Evolutionary conservation across 2,329 filamentous ascomycete species (phyloP).

Genomic region (Tolypocladium tundrense): DNA sequence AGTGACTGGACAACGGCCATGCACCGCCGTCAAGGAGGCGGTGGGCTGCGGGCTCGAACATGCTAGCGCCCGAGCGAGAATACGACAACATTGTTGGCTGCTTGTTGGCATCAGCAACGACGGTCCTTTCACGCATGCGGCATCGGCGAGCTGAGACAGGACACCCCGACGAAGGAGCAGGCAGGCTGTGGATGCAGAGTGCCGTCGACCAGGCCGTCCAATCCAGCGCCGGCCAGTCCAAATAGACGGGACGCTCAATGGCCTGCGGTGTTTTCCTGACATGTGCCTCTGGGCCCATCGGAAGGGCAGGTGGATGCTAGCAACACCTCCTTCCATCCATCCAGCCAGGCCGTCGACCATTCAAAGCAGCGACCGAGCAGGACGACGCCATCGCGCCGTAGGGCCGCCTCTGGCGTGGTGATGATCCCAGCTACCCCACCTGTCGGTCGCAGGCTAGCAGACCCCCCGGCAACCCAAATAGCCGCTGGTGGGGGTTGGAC

Average conservation of each 20-base stretch:
- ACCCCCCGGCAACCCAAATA: slow-evolving; percentile 5
- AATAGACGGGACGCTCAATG: background rate
- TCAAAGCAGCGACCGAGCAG: background rate
- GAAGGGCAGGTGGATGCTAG: background rate
- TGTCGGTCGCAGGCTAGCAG: slow-evolving; percentile 7
- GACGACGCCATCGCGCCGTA: background rate
- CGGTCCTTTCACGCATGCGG: background rate
- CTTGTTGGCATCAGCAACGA: background rate
- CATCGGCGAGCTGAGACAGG: background rate
- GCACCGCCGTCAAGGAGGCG: background rate
- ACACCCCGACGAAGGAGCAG: background rate
- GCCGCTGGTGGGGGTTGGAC: slow-evolving; percentile 2
- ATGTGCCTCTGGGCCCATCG: slow-evolving; percentile 7
- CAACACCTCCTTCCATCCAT: background rate
- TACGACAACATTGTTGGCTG: background rate
- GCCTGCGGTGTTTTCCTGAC: slow-evolving; percentile 12
- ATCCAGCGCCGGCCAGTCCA: background rate
- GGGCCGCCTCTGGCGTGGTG: slow-evolving; percentile 1
- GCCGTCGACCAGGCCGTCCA: background rate
- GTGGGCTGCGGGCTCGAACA: background rate
- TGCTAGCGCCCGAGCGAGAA: background rate
- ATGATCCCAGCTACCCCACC: slow-evolving; percentile 7
- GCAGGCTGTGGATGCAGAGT: background rate
- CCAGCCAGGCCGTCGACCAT: background rate
- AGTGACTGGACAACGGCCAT: background rate